Evolutionary conservation across 2,329 filamentous ascomycete genomes (phyloP), one percentile per base, ranked within the genome.

Genomic region (Alternaria tenuissima): DNA sequence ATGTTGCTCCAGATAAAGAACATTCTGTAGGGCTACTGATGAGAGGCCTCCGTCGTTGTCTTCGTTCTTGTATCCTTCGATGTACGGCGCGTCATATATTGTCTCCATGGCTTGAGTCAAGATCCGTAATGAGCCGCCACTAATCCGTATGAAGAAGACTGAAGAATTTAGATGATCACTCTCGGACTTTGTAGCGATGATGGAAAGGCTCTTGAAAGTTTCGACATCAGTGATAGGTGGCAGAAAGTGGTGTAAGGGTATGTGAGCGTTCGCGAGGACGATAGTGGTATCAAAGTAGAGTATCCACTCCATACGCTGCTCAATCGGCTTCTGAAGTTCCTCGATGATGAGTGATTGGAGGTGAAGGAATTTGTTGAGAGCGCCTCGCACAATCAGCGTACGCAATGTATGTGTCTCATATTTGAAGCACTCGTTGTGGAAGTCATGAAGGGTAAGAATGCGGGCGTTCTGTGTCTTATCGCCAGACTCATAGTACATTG

Each of bases 1-100:
- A 24, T 62, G 39, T n/a, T 36, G 20, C 1, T 48, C 42, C 3
- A 14, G 20, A 22, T n/a, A 20, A 5, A 69, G 52, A 16, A 72
- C 72, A 0, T 80, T 82, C 20, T 73, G 64, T 2, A 85, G 83
- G 3, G 82, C 83, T 4, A 83, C 70, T 0, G 52, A 44, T 26
- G 42, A 16, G n/a, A 44, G 42, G 7, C 16, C 24, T 28, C 14
- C 47, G 20, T 47, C 20, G 3, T 39, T 18, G 14, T 61, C 20
- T 16, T 20, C 14, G 5, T 60, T 51, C 20, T 18, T 12, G 5
- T 42, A 24, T 42, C 39, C 20, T 24, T 42, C 36, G 20, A 7
- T 24, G 8, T 48, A 16, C 0, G 80, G 80, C 44, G 83, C 26
- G 64, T 62, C 30, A 74, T 56, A 36, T 63, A 61, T 11, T 59